Evolutionary conservation across 371 early-diverging fungal species (phyloP).

Genomic region (Apophysomyces sp.): DNA sequence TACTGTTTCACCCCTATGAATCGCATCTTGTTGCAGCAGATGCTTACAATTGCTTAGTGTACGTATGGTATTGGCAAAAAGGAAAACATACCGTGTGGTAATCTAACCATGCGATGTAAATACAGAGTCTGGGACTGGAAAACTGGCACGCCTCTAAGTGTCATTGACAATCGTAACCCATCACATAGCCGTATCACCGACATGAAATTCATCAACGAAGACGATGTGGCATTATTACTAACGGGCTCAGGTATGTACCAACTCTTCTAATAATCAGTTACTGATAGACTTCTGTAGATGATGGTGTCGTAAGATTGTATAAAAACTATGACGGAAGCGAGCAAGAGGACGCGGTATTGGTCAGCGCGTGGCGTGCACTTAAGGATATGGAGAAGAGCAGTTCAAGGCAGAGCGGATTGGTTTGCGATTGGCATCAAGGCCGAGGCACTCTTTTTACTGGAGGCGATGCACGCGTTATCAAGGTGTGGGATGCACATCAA

Average conservation of each 20-base stretch:
- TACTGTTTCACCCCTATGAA: slow-evolving; percentile 79
- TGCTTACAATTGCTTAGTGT: slow-evolving; percentile 54
- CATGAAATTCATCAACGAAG: slow-evolving; percentile 88
- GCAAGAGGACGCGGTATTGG: slow-evolving; percentile 60
- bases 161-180: slow-evolving; percentile 71
- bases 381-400: slow-evolving; percentile 66
- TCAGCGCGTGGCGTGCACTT: slow-evolving; percentile 77
- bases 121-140: slow-evolving; percentile 80
- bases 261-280: not conserved
- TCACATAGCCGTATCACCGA: slow-evolving; percentile 68
- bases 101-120: not conserved
- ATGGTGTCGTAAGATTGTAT: slow-evolving; percentile 79
- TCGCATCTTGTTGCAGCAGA: slow-evolving; percentile 75
- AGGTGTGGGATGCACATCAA: slow-evolving; percentile 85
- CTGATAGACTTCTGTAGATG: slow-evolving; percentile 44
- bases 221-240: slow-evolving; percentile 79
- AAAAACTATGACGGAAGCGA: slow-evolving; percentile 67
- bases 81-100: no score
- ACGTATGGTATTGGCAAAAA: not conserved
- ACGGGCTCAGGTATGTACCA: slow-evolving; percentile 67
- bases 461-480: slow-evolving; percentile 71
- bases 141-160: slow-evolving; percentile 58
- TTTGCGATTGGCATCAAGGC: slow-evolving; percentile 81
- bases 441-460: slow-evolving; percentile 69
- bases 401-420: slow-evolving; percentile 58